A percentile compares a stretch with the other conserved stretches of the same genome.
Evolutionary conservation across 2,329 filamentous ascomycete genomes (phyloP).

Genomic region (Colletotrichum acutatum): DNA sequence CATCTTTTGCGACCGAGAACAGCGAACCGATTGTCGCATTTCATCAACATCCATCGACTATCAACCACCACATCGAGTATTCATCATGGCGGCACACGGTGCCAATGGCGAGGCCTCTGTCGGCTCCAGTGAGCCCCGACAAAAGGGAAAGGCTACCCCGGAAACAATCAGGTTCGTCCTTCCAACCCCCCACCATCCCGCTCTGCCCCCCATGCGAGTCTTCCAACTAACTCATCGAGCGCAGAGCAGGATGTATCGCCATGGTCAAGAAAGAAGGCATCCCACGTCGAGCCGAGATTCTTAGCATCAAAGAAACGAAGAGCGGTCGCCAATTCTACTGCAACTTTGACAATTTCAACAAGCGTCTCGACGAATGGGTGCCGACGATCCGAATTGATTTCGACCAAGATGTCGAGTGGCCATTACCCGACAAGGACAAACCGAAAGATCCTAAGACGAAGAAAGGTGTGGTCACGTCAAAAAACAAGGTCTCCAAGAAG

Average conservation of each 20-base stretch:
- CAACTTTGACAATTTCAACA: slow-evolving; percentile 99
- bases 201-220: background rate
- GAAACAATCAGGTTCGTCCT: slow-evolving; percentile 79
- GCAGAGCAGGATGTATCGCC: slow-evolving; percentile 67
- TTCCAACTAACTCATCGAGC: slow-evolving; percentile 2
- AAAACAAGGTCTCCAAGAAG: slow-evolving; percentile 69
- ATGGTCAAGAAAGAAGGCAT: slow-evolving; percentile 80
- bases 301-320: slow-evolving; percentile 93
- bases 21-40: background rate
- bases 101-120: slow-evolving; percentile 63
- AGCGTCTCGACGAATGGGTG: slow-evolving; percentile 87
- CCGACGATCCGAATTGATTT: slow-evolving; percentile 85
- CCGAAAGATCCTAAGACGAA: slow-evolving; percentile 82
- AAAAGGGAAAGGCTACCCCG: slow-evolving; percentile 86
- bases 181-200: background rate
- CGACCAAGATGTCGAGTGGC: slow-evolving; percentile 93
- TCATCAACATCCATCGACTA: slow-evolving; percentile 12
- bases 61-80: slow-evolving; percentile 31
- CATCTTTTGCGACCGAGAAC: slow-evolving; percentile 7
- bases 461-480: slow-evolving; percentile 68
- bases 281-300: slow-evolving; percentile 90
- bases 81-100: slow-evolving; percentile 65
- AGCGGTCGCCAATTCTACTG: slow-evolving; percentile 92
- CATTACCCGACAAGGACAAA: slow-evolving; percentile 85
- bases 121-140: slow-evolving; percentile 66